These are phyloP conservation scores for Terfezia claveryi DNA, from an alignment of 495 filamentous ascomycete species.

Conservation along the genomic window DNA sequence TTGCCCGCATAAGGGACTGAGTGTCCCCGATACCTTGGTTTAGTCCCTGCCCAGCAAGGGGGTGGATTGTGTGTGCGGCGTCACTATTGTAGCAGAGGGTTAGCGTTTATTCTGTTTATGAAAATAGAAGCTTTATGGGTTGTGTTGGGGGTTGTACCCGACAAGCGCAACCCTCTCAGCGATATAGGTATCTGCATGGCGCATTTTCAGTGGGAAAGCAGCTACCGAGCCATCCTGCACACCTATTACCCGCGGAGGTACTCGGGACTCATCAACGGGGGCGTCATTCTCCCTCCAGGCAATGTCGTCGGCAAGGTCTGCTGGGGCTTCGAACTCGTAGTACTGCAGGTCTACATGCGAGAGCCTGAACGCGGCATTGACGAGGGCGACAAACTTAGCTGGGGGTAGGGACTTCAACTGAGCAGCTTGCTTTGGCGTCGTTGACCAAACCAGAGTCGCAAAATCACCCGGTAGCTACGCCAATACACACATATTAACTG, in stretches of 20 bases:
- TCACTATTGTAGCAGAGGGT: slow-evolving; percentile 24
- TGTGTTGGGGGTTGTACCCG: slow-evolving; percentile 23
- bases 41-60: slow-evolving; percentile 80
- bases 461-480: slow-evolving; percentile 45
- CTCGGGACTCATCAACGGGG: slow-evolving; percentile 25
- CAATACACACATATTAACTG: too few species aligned
- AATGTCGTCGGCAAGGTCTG: slow-evolving; percentile 50
- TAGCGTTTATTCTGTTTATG: too few species aligned
- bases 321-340: slow-evolving; percentile 37
- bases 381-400: slow-evolving; percentile 58
- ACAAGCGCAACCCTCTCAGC: slow-evolving; percentile 70
- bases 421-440: slow-evolving; percentile 52
- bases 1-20: slow-evolving; percentile 44
- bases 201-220: slow-evolving; percentile 72
- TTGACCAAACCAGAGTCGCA: slow-evolving; percentile 83
- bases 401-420: slow-evolving; percentile 52
- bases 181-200: slow-evolving; percentile 81
- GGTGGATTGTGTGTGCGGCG: slow-evolving; percentile 86
- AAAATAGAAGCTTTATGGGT: too few species aligned
- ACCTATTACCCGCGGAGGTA: slow-evolving; percentile 34
- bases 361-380: slow-evolving; percentile 86
- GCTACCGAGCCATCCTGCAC: slow-evolving; percentile 68
- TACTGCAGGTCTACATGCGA: slow-evolving; percentile 55
- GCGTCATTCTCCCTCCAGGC: slow-evolving; percentile 61
- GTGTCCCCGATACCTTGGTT: slow-evolving; percentile 86